phyloP scores from a whole-genome alignment of 257 asterid species.

The Coffea canephora region DNA sequence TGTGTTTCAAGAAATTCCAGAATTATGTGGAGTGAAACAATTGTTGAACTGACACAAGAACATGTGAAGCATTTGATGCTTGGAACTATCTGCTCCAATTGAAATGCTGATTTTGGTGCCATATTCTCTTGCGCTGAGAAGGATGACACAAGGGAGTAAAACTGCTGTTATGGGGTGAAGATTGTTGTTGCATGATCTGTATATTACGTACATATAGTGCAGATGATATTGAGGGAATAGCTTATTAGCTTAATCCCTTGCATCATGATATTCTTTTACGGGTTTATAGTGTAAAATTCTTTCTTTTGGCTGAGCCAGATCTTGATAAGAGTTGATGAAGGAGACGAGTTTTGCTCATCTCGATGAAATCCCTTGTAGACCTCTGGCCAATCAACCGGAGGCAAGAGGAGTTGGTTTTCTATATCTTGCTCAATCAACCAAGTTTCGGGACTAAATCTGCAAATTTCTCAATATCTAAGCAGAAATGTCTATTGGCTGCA shows the following conservation, averaged over 20 bases:
- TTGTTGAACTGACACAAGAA: neutral
- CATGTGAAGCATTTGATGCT: neutral
- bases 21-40: neutral
- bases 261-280: neutral
- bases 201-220: neutral
- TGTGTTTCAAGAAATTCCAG: neutral
- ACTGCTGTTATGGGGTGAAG: neutral
- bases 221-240: neutral
- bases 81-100: neutral
- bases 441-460: neutral
- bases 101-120: slow-evolving; percentile 2
- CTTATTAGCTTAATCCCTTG: too few species aligned
- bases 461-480: neutral
- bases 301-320: neutral
- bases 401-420: too few species aligned
- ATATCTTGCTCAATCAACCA: neutral
- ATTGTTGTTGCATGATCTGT: slow-evolving; percentile 1
- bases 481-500: neutral
- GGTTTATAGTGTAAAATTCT: neutral
- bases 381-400: too few species aligned
- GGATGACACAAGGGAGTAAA: neutral
- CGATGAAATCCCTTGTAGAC: too few species aligned
- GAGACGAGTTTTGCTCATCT: neutral
- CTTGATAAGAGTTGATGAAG: neutral
- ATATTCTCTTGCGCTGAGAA: neutral